These are phyloP conservation scores for Agroathelia rolfsii DNA, from an alignment of 1,284 basidiomycete genomes.

Conservation along the genomic window DNA sequence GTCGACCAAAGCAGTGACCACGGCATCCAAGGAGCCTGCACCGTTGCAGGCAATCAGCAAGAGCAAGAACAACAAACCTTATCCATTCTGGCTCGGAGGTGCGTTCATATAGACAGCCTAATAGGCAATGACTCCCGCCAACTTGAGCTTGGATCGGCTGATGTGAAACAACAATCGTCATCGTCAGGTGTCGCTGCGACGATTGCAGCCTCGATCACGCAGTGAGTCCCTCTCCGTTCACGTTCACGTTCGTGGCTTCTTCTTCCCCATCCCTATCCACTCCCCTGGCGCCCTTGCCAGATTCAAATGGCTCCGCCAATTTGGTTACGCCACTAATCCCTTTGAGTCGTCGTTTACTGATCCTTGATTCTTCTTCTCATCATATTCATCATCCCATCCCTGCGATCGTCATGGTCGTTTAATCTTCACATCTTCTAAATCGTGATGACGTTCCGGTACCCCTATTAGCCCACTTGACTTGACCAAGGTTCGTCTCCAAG, in stretches of 20 bases:
- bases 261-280: no score
- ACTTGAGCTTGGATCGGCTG: slow-evolving; percentile 5
- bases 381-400: slow-evolving; percentile 1
- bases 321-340: no score
- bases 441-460: not conserved
- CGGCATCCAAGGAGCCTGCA: no score
- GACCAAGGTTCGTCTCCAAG: slow-evolving; percentile 82
- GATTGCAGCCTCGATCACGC: slow-evolving; percentile 28
- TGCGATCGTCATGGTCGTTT: not conserved
- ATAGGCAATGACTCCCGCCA: no score
- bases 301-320: no score
- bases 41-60: no score
- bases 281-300: no score
- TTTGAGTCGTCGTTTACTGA: no score
- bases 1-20: no score
- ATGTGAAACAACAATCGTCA: not conserved
- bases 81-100: slow-evolving; percentile 51
- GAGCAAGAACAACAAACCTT: slow-evolving; percentile 32
- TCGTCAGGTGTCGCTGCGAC: slow-evolving; percentile 28
- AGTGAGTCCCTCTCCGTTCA: slow-evolving; percentile 32
- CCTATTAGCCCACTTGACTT: slow-evolving; percentile 62
- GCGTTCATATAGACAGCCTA: slow-evolving; percentile 19
- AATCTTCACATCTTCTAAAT: not conserved
- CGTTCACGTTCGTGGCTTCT: no score
- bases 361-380: no score